Evolutionary conservation across 306 rosid species (phyloP).

Genomic region (Trifolium pratense): DNA sequence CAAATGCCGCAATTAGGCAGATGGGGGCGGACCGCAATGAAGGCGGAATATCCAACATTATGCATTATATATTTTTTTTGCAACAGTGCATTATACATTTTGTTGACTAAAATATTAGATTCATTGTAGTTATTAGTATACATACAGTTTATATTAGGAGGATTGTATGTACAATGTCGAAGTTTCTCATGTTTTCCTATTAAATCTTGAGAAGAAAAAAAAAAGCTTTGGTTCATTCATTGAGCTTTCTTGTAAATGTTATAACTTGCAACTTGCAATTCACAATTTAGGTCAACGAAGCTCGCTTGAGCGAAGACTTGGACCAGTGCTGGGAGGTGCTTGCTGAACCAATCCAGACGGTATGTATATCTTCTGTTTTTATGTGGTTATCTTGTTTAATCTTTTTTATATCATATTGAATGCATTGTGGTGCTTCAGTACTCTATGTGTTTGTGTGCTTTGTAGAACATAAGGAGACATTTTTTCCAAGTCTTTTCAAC

Average conservation of each 20-base stretch:
- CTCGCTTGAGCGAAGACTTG: constrained; percentile 79
- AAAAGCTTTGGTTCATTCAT: background rate
- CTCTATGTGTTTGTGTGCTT: background rate
- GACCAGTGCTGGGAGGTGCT: constrained; percentile 93
- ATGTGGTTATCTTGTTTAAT: constrained; percentile 13
- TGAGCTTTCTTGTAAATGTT: constrained; percentile 31
- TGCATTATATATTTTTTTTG: no score
- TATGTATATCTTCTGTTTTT: constrained; percentile 47
- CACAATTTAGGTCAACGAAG: constrained; percentile 68
- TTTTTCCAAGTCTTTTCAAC: background rate
- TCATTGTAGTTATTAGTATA: constrained; percentile 1
- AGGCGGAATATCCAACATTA: no score
- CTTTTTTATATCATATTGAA: background rate
- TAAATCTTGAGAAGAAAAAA: constrained; percentile 2
- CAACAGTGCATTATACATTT: no score
- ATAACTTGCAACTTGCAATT: constrained; percentile 32
- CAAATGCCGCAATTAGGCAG: no score
- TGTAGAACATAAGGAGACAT: constrained; percentile 22
- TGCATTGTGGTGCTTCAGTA: background rate
- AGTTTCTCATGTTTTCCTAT: constrained; percentile 23
- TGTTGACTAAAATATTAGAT: background rate
- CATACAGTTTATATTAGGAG: background rate
- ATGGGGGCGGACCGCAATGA: no score
- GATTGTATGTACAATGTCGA: constrained; percentile 15
- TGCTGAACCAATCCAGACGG: constrained; percentile 96